Evolutionary conservation across 2,329 filamentous ascomycete genomes (phyloP).

Genomic region (Albophoma yamanashiensis): DNA sequence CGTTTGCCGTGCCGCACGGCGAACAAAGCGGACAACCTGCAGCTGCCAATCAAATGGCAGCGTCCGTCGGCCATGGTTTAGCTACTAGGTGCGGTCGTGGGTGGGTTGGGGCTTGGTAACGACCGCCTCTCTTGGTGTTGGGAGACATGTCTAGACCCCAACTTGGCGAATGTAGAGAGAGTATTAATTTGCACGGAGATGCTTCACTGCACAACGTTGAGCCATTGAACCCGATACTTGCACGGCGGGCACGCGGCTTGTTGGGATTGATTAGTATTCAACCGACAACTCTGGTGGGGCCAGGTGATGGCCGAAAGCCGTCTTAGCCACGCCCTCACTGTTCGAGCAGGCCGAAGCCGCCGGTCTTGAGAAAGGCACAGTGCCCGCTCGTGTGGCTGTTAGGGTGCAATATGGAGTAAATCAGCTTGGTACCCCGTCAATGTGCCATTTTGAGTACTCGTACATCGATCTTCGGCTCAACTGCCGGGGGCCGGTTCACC

Average conservation of each 20-base stretch:
- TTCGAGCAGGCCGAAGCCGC: too few species aligned
- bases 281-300: not conserved
- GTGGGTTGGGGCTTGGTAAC: not conserved
- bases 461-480: too few species aligned
- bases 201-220: not conserved
- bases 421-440: too few species aligned
- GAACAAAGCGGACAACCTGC: too few species aligned
- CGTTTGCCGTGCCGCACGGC: not conserved
- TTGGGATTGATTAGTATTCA: not conserved
- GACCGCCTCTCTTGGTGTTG: not conserved
- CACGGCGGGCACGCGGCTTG: not conserved
- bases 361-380: too few species aligned
- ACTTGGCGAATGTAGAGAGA: not conserved
- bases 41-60: not conserved
- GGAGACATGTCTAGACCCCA: not conserved
- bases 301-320: too few species aligned
- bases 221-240: not conserved
- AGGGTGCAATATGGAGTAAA: too few species aligned
- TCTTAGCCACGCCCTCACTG: too few species aligned
- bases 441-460: too few species aligned
- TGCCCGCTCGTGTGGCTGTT: too few species aligned
- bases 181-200: not conserved
- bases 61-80: too few species aligned
- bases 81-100: not conserved
- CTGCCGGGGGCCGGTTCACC: too few species aligned